Percentiles rank a stretch among this genome's conserved stretches.
These are phyloP conservation scores for Diaporthe vaccinii DNA, from an alignment of 2,329 filamentous ascomycete species.

Conservation along the genomic window DNA sequence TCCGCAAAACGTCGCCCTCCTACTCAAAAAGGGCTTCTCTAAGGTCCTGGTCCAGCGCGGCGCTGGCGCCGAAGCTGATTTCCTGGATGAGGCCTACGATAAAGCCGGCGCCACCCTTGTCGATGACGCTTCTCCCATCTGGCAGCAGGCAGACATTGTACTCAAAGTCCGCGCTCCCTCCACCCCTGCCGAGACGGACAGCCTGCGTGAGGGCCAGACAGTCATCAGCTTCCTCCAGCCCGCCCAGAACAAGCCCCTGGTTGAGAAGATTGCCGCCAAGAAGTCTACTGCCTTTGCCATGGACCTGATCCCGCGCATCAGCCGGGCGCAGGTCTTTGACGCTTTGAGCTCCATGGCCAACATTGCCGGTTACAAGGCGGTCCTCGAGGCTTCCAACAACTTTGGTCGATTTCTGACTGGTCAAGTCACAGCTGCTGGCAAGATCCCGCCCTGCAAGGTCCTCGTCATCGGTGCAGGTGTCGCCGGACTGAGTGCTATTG, in stretches of 20 bases:
- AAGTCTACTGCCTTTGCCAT: conserved; percentile 87
- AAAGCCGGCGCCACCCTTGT: conserved; percentile 84
- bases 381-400: conserved; percentile 88
- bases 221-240: conserved; percentile 89
- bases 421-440: conserved; percentile 89
- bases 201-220: conserved; percentile 77
- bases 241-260: conserved; percentile 80
- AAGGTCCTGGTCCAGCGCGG: conserved; percentile 84
- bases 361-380: conserved; percentile 93
- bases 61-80: conserved; percentile 83
- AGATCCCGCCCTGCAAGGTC: conserved; percentile 92
- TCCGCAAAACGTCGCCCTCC: conserved; percentile 83
- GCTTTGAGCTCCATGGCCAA: conserved; percentile 94
- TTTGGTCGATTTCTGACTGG: conserved; percentile 91
- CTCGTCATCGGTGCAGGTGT: conserved; percentile 92
- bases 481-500: conserved; percentile 89
- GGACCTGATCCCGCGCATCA: conserved; percentile 94
- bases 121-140: conserved; percentile 75
- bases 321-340: conserved; percentile 89
- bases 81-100: conserved; percentile 82
- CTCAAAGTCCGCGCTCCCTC: conserved; percentile 84
- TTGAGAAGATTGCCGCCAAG: conserved; percentile 78
- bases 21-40: conserved; percentile 88
- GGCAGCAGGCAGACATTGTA: conserved; percentile 81
- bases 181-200: conserved; percentile 76